Percentiles rank a stretch among this genome's conserved stretches.
Evolutionary conservation across 2,329 filamentous ascomycete species (phyloP).

Genomic region (Calycina marina): DNA sequence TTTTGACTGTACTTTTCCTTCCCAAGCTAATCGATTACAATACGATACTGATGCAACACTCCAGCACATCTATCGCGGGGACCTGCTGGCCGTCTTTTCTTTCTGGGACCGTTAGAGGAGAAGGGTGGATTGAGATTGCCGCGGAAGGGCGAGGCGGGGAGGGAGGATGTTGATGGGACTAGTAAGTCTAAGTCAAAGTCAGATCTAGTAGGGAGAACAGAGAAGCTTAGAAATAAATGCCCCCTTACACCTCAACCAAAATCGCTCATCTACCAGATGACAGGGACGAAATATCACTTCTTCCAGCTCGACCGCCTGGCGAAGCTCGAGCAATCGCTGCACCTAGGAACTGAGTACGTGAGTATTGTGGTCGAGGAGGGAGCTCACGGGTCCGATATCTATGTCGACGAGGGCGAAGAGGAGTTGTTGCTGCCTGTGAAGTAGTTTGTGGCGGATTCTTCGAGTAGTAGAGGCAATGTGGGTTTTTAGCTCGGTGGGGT

Average conservation of each 20-base stretch:
- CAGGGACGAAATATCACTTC: constrained; percentile 5
- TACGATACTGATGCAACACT: neutral
- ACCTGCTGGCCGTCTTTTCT: constrained; percentile 3
- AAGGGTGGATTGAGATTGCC: constrained; percentile 8
- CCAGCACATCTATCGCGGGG: constrained; percentile 6
- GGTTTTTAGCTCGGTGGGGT: too few relatives aligned
- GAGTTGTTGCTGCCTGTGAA: too few relatives aligned
- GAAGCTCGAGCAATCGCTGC: neutral
- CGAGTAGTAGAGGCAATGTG: too few relatives aligned
- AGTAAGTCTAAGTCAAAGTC: constrained; percentile 7
- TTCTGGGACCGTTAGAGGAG: neutral
- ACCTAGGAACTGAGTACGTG: neutral
- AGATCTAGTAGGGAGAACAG: neutral
- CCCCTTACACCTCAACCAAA: neutral
- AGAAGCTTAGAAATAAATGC: neutral
- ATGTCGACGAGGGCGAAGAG: too few relatives aligned
- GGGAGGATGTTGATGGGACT: constrained; percentile 10
- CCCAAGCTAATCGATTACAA: neutral
- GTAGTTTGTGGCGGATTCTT: too few relatives aligned
- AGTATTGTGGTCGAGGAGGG: neutral
- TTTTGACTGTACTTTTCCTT: constrained; percentile 8
- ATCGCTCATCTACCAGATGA: constrained; percentile 10
- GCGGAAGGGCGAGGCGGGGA: constrained; percentile 5
- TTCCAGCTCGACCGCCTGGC: neutral
- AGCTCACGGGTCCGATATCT: neutral